phyloP scores from a whole-genome alignment of 163 green algal species.

The Chlamydomonas reinhardtii region DNA sequence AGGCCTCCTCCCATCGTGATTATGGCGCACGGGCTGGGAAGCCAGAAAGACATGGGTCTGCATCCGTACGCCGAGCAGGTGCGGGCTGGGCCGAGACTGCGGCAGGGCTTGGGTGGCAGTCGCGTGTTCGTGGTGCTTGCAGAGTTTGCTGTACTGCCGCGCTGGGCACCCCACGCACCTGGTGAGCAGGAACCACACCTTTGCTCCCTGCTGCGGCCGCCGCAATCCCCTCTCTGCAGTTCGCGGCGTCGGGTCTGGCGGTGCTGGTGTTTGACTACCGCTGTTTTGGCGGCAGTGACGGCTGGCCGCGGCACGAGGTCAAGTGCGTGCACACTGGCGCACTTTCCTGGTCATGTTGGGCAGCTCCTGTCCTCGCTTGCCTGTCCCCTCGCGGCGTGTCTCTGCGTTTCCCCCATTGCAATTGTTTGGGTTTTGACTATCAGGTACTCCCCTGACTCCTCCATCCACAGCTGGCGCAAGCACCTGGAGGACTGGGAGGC shows the following conservation, averaged over 20 bases:
- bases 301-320: conserved; percentile 48
- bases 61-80: conserved; percentile 63
- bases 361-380: background rate
- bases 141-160: too few relatives aligned
- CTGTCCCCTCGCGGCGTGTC: too few relatives aligned
- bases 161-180: too few relatives aligned
- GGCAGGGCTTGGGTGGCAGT: too few relatives aligned
- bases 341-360: too few relatives aligned
- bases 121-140: too few relatives aligned
- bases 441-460: too few relatives aligned
- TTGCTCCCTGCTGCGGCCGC: too few relatives aligned
- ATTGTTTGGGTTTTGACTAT: too few relatives aligned
- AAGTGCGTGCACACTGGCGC: background rate
- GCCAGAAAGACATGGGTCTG: conserved; percentile 69
- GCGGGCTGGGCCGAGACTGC: too few relatives aligned
- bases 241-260: conserved; percentile 56
- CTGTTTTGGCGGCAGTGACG: conserved; percentile 57
- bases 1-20: conserved; percentile 54
- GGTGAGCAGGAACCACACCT: too few relatives aligned
- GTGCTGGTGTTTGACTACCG: conserved; percentile 64
- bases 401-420: too few relatives aligned
- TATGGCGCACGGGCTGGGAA: conserved; percentile 61
- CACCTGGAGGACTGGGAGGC: conserved; percentile 58
- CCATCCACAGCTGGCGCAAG: conserved; percentile 38
- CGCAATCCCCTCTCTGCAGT: background rate